These are phyloP conservation scores for Pseudogymnoascus sp. DNA, from an alignment of 2,329 filamentous ascomycete genomes.

Conservation along the genomic window DNA sequence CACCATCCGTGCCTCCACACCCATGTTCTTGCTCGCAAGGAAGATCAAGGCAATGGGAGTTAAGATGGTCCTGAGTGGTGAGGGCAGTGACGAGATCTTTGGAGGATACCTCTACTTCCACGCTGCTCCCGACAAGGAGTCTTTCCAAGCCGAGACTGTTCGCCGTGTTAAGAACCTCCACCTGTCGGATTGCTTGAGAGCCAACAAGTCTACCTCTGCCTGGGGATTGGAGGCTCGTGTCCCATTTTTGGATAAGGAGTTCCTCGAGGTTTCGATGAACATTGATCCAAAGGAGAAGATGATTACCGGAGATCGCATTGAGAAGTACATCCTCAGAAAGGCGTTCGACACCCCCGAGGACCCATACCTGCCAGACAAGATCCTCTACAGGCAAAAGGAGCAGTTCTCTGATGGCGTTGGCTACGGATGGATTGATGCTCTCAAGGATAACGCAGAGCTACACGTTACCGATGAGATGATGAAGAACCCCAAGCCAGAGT, in stretches of 20 bases:
- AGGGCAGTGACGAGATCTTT: conserved; percentile 97
- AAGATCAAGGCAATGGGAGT: conserved; percentile 99
- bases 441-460: conserved; percentile 88
- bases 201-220: conserved; percentile 97
- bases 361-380: conserved; percentile 91
- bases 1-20: conserved; percentile 94
- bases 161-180: conserved; percentile 94
- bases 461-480: conserved; percentile 95
- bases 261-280: conserved; percentile 87
- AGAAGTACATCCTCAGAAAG: conserved; percentile 97
- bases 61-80: conserved; percentile 97
- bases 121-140: conserved; percentile 77
- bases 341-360: conserved; percentile 92
- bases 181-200: conserved; percentile 87
- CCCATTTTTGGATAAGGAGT: conserved; percentile 95
- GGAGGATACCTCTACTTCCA: conserved; percentile 99
- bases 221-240: conserved; percentile 98
- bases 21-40: conserved; percentile 94
- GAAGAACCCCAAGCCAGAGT: conserved; percentile 95
- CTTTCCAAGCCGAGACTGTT: conserved; percentile 94
- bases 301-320: conserved; percentile 75
- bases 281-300: conserved; percentile 93
- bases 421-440: conserved; percentile 96
- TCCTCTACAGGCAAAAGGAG: conserved; percentile 98
- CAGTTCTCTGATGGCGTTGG: conserved; percentile 98